Conservation (phyloP, 805 yeast genomes). For the Debaryomyces maramus region DNA sequence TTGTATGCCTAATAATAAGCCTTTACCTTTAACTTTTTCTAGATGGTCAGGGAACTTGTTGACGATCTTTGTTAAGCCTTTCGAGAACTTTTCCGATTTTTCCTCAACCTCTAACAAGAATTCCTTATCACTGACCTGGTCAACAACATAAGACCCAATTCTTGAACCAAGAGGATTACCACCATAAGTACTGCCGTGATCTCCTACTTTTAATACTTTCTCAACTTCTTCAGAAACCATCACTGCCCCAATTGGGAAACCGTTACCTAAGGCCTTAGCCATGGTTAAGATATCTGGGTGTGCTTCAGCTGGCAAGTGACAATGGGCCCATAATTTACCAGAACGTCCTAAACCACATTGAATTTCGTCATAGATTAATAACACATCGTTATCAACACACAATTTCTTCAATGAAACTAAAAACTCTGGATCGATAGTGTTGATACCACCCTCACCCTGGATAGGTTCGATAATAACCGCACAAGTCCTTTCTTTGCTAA, state of each 20-base stretch:
- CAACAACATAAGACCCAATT: constrained; percentile 75
- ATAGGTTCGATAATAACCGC: constrained; percentile 96
- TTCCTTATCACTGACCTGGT: constrained; percentile 57
- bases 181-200: constrained; percentile 97
- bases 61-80: constrained; percentile 50
- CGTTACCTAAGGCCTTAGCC: constrained; percentile 97
- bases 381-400: constrained; percentile 67
- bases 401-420: constrained; percentile 62
- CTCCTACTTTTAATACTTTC: constrained; percentile 75
- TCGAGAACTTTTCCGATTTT: constrained; percentile 58
- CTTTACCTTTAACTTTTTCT: constrained; percentile 79
- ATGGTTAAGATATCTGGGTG: constrained; percentile 93
- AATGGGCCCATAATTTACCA: constrained; percentile 93
- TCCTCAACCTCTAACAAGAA: constrained; percentile 61
- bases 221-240: constrained; percentile 82
- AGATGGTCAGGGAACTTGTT: constrained; percentile 61
- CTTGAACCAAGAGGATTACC: constrained; percentile 93
- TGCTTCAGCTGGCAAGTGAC: constrained; percentile 68
- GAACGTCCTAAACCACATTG: constrained; percentile 96
- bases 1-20: constrained; percentile 83
- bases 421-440: constrained; percentile 63
- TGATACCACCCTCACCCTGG: constrained; percentile 97
- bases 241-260: constrained; percentile 94
- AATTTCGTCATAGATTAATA: constrained; percentile 90
- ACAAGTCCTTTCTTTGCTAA: constrained; percentile 64